These are phyloP conservation scores for Diutina pseudorugosa DNA, from an alignment of 1,139 yeast species.

Conservation along the genomic window DNA sequence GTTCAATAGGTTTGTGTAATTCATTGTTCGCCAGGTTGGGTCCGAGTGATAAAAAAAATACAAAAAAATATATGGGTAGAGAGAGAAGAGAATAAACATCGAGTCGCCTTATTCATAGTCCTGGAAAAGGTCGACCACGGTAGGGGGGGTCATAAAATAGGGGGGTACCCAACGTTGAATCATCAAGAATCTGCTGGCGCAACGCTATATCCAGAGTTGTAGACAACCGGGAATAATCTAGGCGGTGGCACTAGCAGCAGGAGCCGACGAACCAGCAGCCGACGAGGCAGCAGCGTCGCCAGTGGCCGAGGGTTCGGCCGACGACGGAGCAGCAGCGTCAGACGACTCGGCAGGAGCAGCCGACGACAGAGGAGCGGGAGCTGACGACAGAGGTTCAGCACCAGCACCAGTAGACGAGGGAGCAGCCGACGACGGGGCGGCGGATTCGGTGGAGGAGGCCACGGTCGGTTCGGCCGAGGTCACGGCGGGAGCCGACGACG, in stretches of 20 bases:
- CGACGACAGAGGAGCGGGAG: background rate
- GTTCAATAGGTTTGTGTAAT: background rate
- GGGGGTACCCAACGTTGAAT: slow-evolving; percentile 1
- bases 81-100: background rate
- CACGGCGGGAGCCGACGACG: background rate
- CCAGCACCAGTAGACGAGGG: background rate
- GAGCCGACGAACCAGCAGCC: background rate
- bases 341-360: background rate
- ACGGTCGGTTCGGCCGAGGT: background rate
- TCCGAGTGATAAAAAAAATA: background rate
- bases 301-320: background rate
- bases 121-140: background rate
- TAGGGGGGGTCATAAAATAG: background rate
- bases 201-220: background rate
- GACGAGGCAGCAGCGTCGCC: background rate
- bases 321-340: background rate
- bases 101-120: background rate
- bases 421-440: background rate
- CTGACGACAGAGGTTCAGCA: background rate
- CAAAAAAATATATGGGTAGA: background rate
- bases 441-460: background rate
- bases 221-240: background rate
- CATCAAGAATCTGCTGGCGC: slow-evolving; percentile 1
- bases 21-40: slow-evolving; percentile 2
- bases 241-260: background rate